Conservation (phyloP, 257 asterid genomes). For the Solanum paucissectum region DNA sequence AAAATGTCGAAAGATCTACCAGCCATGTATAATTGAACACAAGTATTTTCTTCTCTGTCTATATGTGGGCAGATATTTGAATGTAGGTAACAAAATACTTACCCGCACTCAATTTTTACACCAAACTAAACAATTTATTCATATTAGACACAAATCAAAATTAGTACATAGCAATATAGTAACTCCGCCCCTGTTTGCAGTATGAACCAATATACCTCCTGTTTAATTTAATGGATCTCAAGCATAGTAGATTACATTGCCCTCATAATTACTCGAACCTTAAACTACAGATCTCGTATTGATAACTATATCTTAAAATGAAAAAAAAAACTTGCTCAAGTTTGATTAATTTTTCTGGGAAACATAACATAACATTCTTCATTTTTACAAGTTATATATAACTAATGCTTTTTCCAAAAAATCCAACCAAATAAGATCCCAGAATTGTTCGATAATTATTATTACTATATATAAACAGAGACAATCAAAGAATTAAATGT, state of each 20-base stretch:
- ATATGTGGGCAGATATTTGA: slow-evolving; percentile 16
- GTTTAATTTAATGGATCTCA: not conserved
- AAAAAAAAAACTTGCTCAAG: not conserved
- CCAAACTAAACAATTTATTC: not conserved
- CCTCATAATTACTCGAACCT: not conserved
- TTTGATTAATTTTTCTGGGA: not conserved
- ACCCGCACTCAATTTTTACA: not conserved
- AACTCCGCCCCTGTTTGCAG: not conserved
- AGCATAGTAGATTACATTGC: not conserved
- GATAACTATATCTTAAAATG: not conserved
- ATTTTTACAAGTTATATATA: not conserved
- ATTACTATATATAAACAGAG: not conserved
- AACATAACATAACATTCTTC: not conserved
- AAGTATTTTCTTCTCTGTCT: slow-evolving; percentile 45
- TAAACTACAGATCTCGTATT: not conserved
- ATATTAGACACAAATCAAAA: not conserved
- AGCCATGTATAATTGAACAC: slow-evolving; percentile 24
- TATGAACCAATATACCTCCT: not conserved
- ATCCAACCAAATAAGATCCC: not conserved
- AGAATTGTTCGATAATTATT: not conserved
- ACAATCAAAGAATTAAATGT: not conserved
- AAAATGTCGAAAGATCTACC: slow-evolving; percentile 2
- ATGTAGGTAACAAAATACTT: not conserved
- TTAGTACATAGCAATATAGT: not conserved
- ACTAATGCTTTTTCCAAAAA: not conserved